Evolutionary conservation across 176 grass and related monocot genomes (phyloP), one percentile per base, ranked within the genome.

Genomic region (Triticum turgidum): DNA sequence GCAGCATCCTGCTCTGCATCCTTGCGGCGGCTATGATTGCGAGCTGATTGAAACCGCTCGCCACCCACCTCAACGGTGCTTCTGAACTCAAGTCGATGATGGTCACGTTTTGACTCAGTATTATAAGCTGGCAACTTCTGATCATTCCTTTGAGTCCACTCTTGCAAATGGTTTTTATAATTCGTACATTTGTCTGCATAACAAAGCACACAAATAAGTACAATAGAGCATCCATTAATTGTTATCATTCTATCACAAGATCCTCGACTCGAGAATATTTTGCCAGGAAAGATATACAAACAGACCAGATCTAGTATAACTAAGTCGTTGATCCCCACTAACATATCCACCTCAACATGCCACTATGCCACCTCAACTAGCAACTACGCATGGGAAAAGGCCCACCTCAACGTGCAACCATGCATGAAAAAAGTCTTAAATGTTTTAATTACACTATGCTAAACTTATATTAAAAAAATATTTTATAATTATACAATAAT

Each of bases 1-100:
- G 91, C 91, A 79, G 88, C 84, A 37, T 90, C 89, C 47, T 90
- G 82, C 71, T 96, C 87, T 2, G 94, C 94, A 61, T 96, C 85
- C 81, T 96, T 93, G 30, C 64, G 59, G 76, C 84, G 89, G 54
- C 6, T 58, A 85, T 90, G 91, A 84, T 52, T 75, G 51, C 11
- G 52, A 61, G 45, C 0, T 62, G 91, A 89, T 66, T 62, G 85
- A 73, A 92, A 96, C 30, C 4, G 12, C 76, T 88, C 10, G 61
- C 75, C 89, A 2, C 24, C 87, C 42, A 94, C 87, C 22, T 76
- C 3, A 51, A 94, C 87, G 35, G 82, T 92, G 70, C 85, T 79
- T 80, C 47, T 91, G 76, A 88, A 93, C 76, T 62, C 69, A 66
- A 17, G 82, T 69, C 80, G 61, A 90, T 90, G 94, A 1, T 5